These are phyloP conservation scores for Phycomyces nitens DNA, from an alignment of 192 early-diverging fungal species.

Conservation along the genomic window DNA sequence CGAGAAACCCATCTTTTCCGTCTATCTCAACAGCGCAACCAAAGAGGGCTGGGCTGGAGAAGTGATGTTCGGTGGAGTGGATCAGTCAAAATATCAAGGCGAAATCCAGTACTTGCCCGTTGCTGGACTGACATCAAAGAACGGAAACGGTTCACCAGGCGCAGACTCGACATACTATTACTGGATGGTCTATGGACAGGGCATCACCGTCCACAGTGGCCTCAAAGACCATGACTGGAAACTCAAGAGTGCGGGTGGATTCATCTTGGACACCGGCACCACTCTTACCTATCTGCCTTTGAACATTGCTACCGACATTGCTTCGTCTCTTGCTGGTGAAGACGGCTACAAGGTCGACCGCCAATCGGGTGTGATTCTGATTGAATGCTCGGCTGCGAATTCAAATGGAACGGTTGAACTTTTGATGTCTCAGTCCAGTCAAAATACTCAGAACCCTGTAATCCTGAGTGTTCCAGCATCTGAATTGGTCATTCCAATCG, in stretches of 20 bases:
- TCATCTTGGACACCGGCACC: conserved; percentile 36
- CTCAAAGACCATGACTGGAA: conserved; percentile 5
- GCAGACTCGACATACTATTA: conserved; percentile 12
- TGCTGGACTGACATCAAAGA: conserved; percentile 8
- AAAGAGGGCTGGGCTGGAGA: conserved; percentile 35
- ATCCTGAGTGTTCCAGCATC: conserved; percentile 17
- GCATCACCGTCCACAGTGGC: conserved; percentile 12
- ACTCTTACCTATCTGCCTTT: conserved; percentile 30
- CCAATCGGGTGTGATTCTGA: conserved; percentile 21
- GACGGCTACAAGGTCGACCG: conserved; percentile 17
- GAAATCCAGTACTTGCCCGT: conserved; percentile 44
- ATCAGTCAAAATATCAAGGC: conserved; percentile 42
- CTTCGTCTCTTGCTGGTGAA: conserved; percentile 15
- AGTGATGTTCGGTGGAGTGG: conserved; percentile 52
- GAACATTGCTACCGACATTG: conserved; percentile 19
- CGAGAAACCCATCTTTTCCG: conserved; percentile 24
- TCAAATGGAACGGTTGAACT: conserved; percentile 12
- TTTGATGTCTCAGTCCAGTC: conserved; percentile 13
- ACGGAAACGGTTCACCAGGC: neutral
- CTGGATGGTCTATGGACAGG: conserved; percentile 38
- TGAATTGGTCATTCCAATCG: conserved; percentile 28
- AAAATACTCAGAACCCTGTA: conserved; percentile 15
- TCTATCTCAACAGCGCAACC: conserved; percentile 19
- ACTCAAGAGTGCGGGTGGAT: conserved; percentile 12
- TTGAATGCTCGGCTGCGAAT: conserved; percentile 23